A percentile compares a stretch with the other conserved stretches of the same genome.
Evolutionary conservation across 2,329 filamentous ascomycete species (phyloP).

Genomic region (Pseudogymnoascus sp.): DNA sequence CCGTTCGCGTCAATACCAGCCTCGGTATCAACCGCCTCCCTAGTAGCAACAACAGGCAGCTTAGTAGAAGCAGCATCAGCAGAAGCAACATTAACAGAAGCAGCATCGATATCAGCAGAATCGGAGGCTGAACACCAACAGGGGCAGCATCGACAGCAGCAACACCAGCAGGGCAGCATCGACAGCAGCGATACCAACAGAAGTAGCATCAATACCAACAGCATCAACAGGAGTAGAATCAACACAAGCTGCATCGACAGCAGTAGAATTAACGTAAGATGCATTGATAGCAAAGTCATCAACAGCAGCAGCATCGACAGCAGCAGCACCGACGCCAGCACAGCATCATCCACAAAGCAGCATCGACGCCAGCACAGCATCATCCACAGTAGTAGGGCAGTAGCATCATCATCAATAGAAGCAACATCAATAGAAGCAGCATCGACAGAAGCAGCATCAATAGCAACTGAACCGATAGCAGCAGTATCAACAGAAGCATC

Average conservation of each 20-base stretch:
- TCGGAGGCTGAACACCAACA: no score
- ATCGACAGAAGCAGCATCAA: not conserved
- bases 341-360: no score
- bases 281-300: not conserved
- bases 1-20: not conserved
- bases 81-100: not conserved
- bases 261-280: not conserved
- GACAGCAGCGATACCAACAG: not conserved
- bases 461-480: not conserved
- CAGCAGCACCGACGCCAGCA: not conserved
- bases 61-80: not conserved
- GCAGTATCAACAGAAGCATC: not conserved
- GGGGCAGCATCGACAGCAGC: not conserved
- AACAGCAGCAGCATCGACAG: not conserved
- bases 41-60: not conserved
- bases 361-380: no score
- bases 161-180: not conserved
- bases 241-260: not conserved
- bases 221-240: not conserved
- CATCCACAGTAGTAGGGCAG: no score
- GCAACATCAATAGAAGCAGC: not conserved
- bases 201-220: not conserved
- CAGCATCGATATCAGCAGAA: not conserved
- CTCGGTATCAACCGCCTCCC: not conserved
- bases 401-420: no score